Percentiles rank a stretch among this genome's conserved stretches.
Evolutionary conservation across 768 basidiomycete genomes (phyloP).

Genomic region (Ramaria rubella): DNA sequence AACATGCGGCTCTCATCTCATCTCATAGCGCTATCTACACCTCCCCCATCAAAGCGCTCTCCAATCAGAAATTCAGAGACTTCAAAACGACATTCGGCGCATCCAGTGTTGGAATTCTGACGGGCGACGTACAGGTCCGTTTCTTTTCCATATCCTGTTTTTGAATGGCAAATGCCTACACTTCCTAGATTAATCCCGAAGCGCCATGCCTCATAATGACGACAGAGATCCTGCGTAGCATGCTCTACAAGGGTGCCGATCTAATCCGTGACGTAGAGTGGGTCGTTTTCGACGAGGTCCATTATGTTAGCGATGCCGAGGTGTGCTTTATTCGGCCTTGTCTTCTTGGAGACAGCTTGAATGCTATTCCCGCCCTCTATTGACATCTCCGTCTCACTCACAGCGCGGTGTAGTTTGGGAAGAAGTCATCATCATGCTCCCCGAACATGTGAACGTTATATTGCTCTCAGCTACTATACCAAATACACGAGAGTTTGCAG

Average conservation of each 20-base stretch:
- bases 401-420: constrained; percentile 99
- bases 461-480: constrained; percentile 95
- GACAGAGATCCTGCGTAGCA: constrained; percentile 94
- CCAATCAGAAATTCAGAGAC: constrained; percentile 98
- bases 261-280: constrained; percentile 98
- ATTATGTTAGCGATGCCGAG: constrained; percentile 99
- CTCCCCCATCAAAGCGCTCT: constrained; percentile 96
- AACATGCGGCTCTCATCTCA: constrained; percentile 1
- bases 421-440: constrained; percentile 99
- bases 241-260: constrained; percentile 99
- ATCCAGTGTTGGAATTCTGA: constrained; percentile 88
- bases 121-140: constrained; percentile 82
- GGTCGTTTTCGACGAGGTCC: constrained; percentile 99
- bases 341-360: background rate
- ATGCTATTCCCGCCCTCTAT: background rate
- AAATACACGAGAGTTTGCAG: constrained; percentile 96
- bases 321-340: constrained; percentile 42
- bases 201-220: constrained; percentile 97
- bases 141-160: background rate
- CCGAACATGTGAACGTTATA: constrained; percentile 97
- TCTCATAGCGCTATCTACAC: constrained; percentile 87
- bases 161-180: background rate
- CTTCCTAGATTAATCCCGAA: constrained; percentile 78
- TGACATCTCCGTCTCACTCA: constrained; percentile 1
- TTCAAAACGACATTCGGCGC: constrained; percentile 96